Evolutionary conservation across 495 filamentous ascomycete genomes (phyloP).

Genomic region (Trichoderma reesei): DNA sequence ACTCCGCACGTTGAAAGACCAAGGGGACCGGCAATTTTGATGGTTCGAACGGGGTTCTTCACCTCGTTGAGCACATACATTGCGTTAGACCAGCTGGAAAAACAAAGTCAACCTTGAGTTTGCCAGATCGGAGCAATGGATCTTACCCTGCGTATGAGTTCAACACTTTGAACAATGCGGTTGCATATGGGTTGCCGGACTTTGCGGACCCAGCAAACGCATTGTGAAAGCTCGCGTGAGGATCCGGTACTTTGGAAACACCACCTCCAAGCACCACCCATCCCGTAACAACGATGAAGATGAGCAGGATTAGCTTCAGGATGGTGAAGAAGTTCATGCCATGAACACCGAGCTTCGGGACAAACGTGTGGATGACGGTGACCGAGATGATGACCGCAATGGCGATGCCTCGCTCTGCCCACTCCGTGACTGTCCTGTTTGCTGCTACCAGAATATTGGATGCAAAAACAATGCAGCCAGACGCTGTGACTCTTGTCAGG

Average conservation of each 20-base stretch:
- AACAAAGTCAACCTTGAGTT: background rate
- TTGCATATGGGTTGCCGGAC: slow-evolving; percentile 46
- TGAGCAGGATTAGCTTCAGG: slow-evolving; percentile 46
- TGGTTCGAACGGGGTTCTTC: slow-evolving; percentile 31
- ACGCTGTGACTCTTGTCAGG: background rate
- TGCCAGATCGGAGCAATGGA: background rate
- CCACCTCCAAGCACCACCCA: slow-evolving; percentile 52
- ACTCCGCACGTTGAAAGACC: slow-evolving; percentile 41
- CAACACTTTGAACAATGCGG: slow-evolving; percentile 51
- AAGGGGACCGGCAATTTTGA: slow-evolving; percentile 45
- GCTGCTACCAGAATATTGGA: slow-evolving; percentile 21
- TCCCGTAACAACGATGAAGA: slow-evolving; percentile 51
- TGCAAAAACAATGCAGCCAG: slow-evolving; percentile 36
- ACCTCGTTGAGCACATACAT: slow-evolving; percentile 60
- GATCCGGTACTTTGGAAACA: slow-evolving; percentile 42
- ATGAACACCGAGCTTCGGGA: slow-evolving; percentile 39
- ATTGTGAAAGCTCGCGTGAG: slow-evolving; percentile 47
- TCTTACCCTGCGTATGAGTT: slow-evolving; percentile 53
- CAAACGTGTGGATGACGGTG: slow-evolving; percentile 38
- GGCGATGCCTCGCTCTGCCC: slow-evolving; percentile 38
- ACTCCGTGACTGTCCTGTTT: slow-evolving; percentile 30
- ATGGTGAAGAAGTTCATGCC: slow-evolving; percentile 39
- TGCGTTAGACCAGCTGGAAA: slow-evolving; percentile 33
- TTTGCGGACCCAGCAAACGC: slow-evolving; percentile 43
- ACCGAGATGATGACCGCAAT: slow-evolving; percentile 35